Evolutionary conservation across 805 yeast species (phyloP).

Genomic region (Clavispora vitiphila): DNA sequence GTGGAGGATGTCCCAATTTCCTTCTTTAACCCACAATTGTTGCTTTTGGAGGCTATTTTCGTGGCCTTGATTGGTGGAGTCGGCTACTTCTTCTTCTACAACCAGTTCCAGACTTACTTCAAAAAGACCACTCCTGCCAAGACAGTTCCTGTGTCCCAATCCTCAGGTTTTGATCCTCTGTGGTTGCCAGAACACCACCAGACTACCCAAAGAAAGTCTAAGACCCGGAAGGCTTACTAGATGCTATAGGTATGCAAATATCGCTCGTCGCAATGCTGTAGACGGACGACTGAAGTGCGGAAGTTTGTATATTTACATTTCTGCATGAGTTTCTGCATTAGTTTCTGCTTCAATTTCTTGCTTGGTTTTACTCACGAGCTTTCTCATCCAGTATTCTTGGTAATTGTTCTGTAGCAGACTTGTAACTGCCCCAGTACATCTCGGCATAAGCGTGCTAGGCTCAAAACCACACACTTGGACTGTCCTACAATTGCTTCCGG

Average conservation of each 20-base stretch:
- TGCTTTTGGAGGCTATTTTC: slow-evolving; percentile 56
- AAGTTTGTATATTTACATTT: too few relatives aligned
- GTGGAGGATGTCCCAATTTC: slow-evolving; percentile 66
- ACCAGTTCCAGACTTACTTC: slow-evolving; percentile 45
- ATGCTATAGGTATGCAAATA: neutral
- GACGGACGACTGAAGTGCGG: too few relatives aligned
- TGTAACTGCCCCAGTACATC: too few relatives aligned
- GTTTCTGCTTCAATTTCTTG: too few relatives aligned
- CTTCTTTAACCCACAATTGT: slow-evolving; percentile 64
- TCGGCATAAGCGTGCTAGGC: neutral
- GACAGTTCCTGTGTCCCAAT: slow-evolving; percentile 9
- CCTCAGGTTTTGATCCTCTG: slow-evolving; percentile 10
- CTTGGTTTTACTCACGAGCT: too few relatives aligned
- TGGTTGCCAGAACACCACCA: slow-evolving; percentile 14
- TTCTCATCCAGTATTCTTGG: too few relatives aligned
- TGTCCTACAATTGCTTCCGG: neutral
- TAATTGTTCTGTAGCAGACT: too few relatives aligned
- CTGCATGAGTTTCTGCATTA: too few relatives aligned
- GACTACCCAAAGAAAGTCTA: slow-evolving; percentile 7
- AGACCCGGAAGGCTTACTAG: slow-evolving; percentile 13
- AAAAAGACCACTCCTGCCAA: slow-evolving; percentile 30
- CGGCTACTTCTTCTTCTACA: slow-evolving; percentile 43
- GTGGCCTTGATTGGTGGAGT: slow-evolving; percentile 13
- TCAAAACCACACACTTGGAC: neutral
- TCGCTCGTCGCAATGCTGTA: neutral